Base-by-base conservation (phyloP, 1,284 basidiomycete genomes). In the Cryptococcus maquisensis region DNA sequence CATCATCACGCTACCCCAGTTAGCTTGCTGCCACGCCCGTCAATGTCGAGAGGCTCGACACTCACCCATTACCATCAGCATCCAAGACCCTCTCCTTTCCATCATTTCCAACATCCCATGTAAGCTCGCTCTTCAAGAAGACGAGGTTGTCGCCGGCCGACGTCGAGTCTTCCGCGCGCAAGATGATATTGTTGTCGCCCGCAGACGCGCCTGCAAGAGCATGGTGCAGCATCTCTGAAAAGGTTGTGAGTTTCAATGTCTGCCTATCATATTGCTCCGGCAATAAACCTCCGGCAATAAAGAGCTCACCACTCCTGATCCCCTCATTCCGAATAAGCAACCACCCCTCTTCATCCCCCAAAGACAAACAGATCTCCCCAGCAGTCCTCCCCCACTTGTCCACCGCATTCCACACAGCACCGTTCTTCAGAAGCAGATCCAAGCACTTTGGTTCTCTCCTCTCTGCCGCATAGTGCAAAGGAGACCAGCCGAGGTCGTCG, bases 401-500 rank as follows among this genome's bases (percentile, higher is more conserved):
- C 56, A 88, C 88, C 57, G 88, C 83, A 73, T 96, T 97, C 95
- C 95, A 98, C 0, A 93, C 71, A 0, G 91, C 93, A 2, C 95
- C 93, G 51, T 84, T 80, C n/a, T 84, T 79, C 28, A 98, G 79
- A 41, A 98, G 78, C 4, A 82, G 68, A 54, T 81, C 80, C 8
- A 89, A 79, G 5, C 93, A 75, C 9, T 81, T 79, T 2, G 80
- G 72, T 61, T 87, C 82, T 57, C 86, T 84, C 36, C 81, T 75
- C 62, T 87, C 90, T 0, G 88, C 90, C 2, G 94, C 95, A 40
- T 90, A 93, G 71, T 98, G 95, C 46, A 98, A 76, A 10, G 86
- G 81, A 6, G 88, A 90, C 69, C 86, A 88, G 5, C 91, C 88
- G 60, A 86, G 80, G n/a, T 82, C 82, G 48, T 85, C 84, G 69